Percentiles rank a stretch among this genome's conserved stretches.
Evolutionary conservation across 2,329 filamentous ascomycete species (phyloP).

Genomic region (Colletotrichum kahawae): DNA sequence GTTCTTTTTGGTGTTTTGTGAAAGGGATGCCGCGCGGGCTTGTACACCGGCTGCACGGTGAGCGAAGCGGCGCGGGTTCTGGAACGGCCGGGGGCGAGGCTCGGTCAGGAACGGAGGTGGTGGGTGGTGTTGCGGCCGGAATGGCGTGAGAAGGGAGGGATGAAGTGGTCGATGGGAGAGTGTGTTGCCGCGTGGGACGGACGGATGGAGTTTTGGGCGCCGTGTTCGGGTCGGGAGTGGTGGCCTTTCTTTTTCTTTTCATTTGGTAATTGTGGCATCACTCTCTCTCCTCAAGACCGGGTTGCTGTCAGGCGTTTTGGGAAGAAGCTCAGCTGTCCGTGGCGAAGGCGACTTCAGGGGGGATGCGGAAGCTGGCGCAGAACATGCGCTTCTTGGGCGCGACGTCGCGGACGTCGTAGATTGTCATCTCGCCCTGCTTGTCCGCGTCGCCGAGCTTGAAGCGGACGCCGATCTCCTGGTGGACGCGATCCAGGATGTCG

Average conservation of each 20-base stretch:
- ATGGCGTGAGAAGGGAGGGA: background rate
- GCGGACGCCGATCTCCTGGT: conserved; percentile 43
- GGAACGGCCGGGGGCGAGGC: background rate
- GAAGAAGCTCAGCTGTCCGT: background rate
- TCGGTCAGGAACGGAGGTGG: background rate
- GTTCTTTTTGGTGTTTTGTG: background rate
- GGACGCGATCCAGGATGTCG: conserved; percentile 49
- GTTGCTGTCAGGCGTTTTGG: background rate
- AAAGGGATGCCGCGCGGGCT: background rate
- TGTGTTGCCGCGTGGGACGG: background rate
- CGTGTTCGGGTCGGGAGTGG: background rate
- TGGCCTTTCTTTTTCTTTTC: background rate
- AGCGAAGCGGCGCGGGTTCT: background rate
- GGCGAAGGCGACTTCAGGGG: conserved; percentile 80
- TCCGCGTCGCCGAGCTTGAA: conserved; percentile 51
- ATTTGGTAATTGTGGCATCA: background rate
- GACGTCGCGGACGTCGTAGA: conserved; percentile 82
- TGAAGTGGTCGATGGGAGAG: background rate
- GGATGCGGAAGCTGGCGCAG: conserved; percentile 89
- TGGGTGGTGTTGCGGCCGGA: background rate
- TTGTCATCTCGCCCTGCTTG: conserved; percentile 53
- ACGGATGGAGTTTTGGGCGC: background rate
- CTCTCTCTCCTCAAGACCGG: background rate
- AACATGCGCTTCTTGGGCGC: conserved; percentile 97
- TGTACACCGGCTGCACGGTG: conserved; percentile 7